These are phyloP conservation scores for Tagetes patula DNA, from an alignment of 129 eudicot genomes.

Conservation along the genomic window DNA sequence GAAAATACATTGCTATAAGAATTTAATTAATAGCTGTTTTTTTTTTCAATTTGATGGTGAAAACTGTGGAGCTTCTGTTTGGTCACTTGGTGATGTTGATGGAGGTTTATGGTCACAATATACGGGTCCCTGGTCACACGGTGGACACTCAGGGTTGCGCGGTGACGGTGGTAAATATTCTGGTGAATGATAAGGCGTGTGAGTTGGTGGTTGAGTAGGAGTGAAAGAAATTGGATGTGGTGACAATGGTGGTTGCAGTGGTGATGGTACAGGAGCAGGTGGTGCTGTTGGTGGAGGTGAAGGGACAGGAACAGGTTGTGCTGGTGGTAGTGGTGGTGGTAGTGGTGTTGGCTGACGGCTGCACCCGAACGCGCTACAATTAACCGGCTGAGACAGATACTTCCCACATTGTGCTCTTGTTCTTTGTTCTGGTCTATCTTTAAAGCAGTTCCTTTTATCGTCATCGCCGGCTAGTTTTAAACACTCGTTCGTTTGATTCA, in stretches of 20 bases:
- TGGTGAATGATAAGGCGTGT: constrained; percentile 1
- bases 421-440: constrained; percentile 44
- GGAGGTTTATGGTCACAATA: constrained; percentile 2
- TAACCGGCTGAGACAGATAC: constrained; percentile 38
- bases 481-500: constrained; percentile 28
- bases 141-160: constrained; percentile 22
- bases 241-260: constrained; percentile 19
- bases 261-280: background rate
- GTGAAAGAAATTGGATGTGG: constrained; percentile 21
- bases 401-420: constrained; percentile 38
- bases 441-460: constrained; percentile 52
- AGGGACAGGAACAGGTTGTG: constrained; percentile 21
- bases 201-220: constrained; percentile 2
- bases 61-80: constrained; percentile 16
- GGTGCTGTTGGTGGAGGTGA: constrained; percentile 30
- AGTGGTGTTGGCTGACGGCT: constrained; percentile 30
- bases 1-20: constrained; percentile 9
- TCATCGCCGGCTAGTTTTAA: constrained; percentile 36
- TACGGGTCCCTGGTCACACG: constrained; percentile 19
- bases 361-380: constrained; percentile 47
- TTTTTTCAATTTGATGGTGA: background rate
- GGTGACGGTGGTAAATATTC: background rate
- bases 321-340: constrained; percentile 36
- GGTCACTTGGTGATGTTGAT: constrained; percentile 21
- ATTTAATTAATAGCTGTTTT: no score